phyloP scores from a whole-genome alignment of 306 rosid genomes.

The Trichosanthes cucumerina region DNA sequence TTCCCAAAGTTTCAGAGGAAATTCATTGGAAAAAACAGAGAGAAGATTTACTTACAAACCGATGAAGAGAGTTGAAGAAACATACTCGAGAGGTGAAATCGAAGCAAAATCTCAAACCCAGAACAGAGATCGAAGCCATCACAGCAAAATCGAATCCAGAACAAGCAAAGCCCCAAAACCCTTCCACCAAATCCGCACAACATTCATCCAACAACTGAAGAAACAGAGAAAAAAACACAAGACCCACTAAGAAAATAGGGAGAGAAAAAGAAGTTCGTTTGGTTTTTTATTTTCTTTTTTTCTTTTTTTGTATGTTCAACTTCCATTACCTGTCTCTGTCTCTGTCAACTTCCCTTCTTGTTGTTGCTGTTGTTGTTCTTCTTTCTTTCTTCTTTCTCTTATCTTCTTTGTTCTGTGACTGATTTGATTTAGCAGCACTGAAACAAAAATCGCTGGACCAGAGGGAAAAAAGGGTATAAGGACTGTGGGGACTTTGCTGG shows the following conservation, averaged over 20 bases:
- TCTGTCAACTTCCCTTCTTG: slow-evolving; percentile 25
- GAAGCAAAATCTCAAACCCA: slow-evolving; percentile 47
- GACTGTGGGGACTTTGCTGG: slow-evolving; percentile 1
- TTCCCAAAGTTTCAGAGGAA: slow-evolving; percentile 60
- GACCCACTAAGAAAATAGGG: neutral
- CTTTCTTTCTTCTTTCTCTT: neutral
- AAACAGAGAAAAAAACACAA: neutral
- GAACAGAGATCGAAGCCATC: slow-evolving; percentile 50
- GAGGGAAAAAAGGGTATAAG: slow-evolving; percentile 22
- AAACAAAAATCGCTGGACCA: slow-evolving; percentile 22
- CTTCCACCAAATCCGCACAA: slow-evolving; percentile 16
- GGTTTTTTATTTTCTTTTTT: neutral
- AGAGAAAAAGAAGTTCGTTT: neutral
- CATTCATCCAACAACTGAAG: slow-evolving; percentile 17
- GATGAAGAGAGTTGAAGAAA: slow-evolving; percentile 36
- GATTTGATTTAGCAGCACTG: slow-evolving; percentile 32
- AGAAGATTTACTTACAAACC: slow-evolving; percentile 19
- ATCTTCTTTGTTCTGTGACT: slow-evolving; percentile 25
- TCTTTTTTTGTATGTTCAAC: neutral
- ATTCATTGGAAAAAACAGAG: slow-evolving; percentile 37
- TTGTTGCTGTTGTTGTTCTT: neutral
- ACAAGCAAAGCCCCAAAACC: slow-evolving; percentile 24
- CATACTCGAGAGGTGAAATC: slow-evolving; percentile 45
- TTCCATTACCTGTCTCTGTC: slow-evolving; percentile 1
- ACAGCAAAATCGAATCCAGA: slow-evolving; percentile 34